phyloP scores from a whole-genome alignment of 108 stramenopile genomes.

The Seminavis robusta region DNA sequence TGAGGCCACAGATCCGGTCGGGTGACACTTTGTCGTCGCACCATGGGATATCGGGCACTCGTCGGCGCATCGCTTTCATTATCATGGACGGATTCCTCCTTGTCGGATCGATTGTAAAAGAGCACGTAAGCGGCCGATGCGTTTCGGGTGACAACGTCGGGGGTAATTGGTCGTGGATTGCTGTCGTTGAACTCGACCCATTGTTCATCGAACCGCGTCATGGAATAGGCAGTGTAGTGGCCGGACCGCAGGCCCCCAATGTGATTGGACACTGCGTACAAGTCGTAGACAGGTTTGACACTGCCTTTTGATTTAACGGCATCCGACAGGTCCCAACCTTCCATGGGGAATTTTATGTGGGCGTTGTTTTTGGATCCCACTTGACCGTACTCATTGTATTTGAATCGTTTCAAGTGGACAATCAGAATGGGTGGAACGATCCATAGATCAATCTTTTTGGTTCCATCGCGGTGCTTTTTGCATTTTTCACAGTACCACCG shows the following conservation, averaged over 20 bases:
- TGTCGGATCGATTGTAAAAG: conserved; percentile 74
- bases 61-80: conserved; percentile 10
- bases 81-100: conserved; percentile 5
- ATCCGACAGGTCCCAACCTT: conserved; percentile 60
- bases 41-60: conserved; percentile 34
- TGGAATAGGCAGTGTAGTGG: conserved; percentile 91
- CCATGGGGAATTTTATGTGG: conserved; percentile 49
- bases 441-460: conserved; percentile 87
- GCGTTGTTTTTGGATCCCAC: conserved; percentile 68
- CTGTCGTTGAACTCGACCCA: conserved; percentile 87
- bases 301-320: conserved; percentile 35
- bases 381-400: conserved; percentile 50
- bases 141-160: conserved; percentile 25
- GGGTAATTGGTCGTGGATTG: conserved; percentile 27
- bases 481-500: conserved; percentile 84
- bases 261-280: conserved; percentile 94
- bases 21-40: conserved; percentile 65
- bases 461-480: conserved; percentile 71
- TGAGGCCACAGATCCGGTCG: conserved; percentile 85
- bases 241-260: conserved; percentile 86
- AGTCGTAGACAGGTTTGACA: conserved; percentile 79
- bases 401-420: conserved; percentile 94
- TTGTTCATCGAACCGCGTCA: conserved; percentile 66
- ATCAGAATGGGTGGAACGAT: conserved; percentile 90
- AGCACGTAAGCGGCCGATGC: conserved; percentile 57